Conservation (phyloP, 1,284 basidiomycete genomes). For the Thecaphora frezii region DNA sequence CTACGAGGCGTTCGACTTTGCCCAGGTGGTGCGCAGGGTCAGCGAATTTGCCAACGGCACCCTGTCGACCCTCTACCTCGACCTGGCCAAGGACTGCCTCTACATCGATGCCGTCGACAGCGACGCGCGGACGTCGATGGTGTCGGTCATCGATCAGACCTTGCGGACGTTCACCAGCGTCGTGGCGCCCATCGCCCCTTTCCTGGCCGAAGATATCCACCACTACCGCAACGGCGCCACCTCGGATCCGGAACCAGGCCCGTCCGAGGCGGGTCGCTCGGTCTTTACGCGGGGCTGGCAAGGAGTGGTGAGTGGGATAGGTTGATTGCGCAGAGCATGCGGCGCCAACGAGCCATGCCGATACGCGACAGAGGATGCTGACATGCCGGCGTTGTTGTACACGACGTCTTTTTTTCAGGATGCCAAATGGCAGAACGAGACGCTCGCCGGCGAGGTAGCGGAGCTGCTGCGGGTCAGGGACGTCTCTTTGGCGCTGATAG, state of each 20-base stretch:
- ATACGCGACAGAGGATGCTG: no score
- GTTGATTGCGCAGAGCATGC: neutral
- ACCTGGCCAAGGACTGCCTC: constrained; percentile 84
- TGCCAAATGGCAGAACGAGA: constrained; percentile 19
- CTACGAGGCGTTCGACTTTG: constrained; percentile 79
- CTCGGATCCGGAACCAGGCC: constrained; percentile 31
- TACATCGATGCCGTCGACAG: constrained; percentile 72
- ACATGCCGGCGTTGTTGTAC: no score
- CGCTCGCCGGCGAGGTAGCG: constrained; percentile 8
- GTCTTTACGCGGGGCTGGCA: constrained; percentile 50
- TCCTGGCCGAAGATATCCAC: constrained; percentile 88
- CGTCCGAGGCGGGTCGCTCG: constrained; percentile 13
- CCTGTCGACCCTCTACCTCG: constrained; percentile 75
- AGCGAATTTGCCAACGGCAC: constrained; percentile 61
- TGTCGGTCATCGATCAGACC: constrained; percentile 73
- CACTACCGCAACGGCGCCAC: constrained; percentile 59
- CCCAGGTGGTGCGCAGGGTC: constrained; percentile 65
- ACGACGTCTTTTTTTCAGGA: constrained; percentile 6
- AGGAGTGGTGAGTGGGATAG: constrained; percentile 12
- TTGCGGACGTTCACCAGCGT: constrained; percentile 72
- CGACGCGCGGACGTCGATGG: constrained; percentile 67
- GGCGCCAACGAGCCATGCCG: constrained; percentile 1
- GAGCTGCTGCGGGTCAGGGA: constrained; percentile 31
- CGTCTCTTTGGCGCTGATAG: constrained; percentile 25
- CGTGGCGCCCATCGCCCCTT: constrained; percentile 84